Conservation (phyloP, 2,329 filamentous ascomycete species). For the Trichothecium roseum region DNA sequence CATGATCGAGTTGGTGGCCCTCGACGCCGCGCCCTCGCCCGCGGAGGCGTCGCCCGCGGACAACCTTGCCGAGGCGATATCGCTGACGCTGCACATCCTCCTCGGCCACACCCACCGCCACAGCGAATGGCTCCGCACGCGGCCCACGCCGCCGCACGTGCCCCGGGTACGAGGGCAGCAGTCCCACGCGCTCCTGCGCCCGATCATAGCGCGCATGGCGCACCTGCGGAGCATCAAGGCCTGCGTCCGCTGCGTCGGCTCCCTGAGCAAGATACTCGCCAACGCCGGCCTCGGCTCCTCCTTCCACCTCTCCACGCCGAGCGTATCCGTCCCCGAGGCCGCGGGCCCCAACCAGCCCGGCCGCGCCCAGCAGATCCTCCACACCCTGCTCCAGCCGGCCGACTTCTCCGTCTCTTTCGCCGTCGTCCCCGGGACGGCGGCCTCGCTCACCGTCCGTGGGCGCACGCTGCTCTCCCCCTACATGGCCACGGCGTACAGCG, state of each 20-base stretch:
- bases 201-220: slow-evolving; percentile 37
- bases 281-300: slow-evolving; percentile 32
- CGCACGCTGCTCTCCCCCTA: slow-evolving; percentile 32
- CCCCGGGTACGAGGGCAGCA: slow-evolving; percentile 25
- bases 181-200: slow-evolving; percentile 38
- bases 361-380: slow-evolving; percentile 33
- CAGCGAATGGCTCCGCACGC: slow-evolving; percentile 59
- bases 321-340: slow-evolving; percentile 16
- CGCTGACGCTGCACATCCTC: slow-evolving; percentile 61
- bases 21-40: slow-evolving; percentile 27
- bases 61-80: slow-evolving; percentile 52
- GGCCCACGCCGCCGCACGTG: slow-evolving; percentile 34
- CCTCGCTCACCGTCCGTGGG: slow-evolving; percentile 30
- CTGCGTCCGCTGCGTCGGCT: slow-evolving; percentile 30
- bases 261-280: slow-evolving; percentile 32
- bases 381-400: slow-evolving; percentile 29
- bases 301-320: slow-evolving; percentile 30
- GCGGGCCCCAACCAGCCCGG: slow-evolving; percentile 22
- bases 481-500: slow-evolving; percentile 33
- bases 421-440: slow-evolving; percentile 32
- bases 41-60: slow-evolving; percentile 28
- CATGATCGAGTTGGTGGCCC: slow-evolving; percentile 56
- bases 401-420: slow-evolving; percentile 31
- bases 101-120: slow-evolving; percentile 71
- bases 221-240: slow-evolving; percentile 29